Conservation (phyloP, 257 asterid genomes). For the Nicotiana attenuata region DNA sequence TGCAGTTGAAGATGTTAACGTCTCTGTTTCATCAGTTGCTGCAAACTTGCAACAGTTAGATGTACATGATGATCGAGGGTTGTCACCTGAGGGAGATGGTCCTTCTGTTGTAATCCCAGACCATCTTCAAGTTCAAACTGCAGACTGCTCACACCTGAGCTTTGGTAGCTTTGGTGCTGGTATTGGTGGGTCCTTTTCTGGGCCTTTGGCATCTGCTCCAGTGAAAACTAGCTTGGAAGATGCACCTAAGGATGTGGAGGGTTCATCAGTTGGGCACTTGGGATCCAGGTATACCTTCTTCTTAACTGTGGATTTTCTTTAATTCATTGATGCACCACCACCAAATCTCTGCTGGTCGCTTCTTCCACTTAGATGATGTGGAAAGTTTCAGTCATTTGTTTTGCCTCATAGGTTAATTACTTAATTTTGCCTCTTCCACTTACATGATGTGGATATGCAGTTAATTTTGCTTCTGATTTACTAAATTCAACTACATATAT, state of each 20-base stretch:
- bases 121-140: slow-evolving; percentile 74
- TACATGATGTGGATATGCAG: too few species aligned
- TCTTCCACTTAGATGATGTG: background rate
- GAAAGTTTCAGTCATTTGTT: background rate
- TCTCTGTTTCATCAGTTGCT: slow-evolving; percentile 49
- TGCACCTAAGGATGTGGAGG: slow-evolving; percentile 36
- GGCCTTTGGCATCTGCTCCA: slow-evolving; percentile 40
- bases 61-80: slow-evolving; percentile 39
- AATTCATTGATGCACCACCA: background rate
- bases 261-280: slow-evolving; percentile 42
- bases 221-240: slow-evolving; percentile 42
- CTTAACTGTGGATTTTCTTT: background rate
- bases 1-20: slow-evolving; percentile 55
- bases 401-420: background rate
- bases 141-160: slow-evolving; percentile 81
- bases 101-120: slow-evolving; percentile 76
- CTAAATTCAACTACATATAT: background rate
- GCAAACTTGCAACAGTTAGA: slow-evolving; percentile 47
- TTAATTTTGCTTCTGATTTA: background rate
- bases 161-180: slow-evolving; percentile 78
- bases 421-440: too few species aligned
- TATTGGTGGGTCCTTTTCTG: slow-evolving; percentile 38
- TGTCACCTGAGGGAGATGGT: slow-evolving; percentile 40
- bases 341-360: background rate
- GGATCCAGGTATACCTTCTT: slow-evolving; percentile 46